Base-by-base conservation (phyloP, 1,139 yeast species). In the Nakaseomyces uthaithaninus region DNA sequence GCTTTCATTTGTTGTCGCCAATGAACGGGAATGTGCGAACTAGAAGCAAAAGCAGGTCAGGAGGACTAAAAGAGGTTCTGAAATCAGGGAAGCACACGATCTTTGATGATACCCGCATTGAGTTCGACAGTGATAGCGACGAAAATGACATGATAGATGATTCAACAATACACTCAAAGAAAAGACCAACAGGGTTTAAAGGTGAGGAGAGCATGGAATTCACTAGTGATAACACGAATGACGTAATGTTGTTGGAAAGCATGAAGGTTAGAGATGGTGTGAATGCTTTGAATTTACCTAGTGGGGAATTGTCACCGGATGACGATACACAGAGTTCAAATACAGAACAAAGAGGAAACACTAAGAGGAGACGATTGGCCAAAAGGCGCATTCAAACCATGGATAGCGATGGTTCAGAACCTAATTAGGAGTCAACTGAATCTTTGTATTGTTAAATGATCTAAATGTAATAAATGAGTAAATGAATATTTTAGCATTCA, bases 1-100 rank as follows among this genome's bases (percentile, higher is more conserved):
- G 22, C 18, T 47, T 48, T 31, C 57, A 52, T 39, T 33, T 53
- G 14, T 35, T 51, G 15, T 50, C 54, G 8, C 55, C 56, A 3
- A 42, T 52, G 14, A 45, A 39, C n/a, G 38, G 35, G 3, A 42
- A 23, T 8, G 25, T 11, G 16, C 20, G 15, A n/a, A 20, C 20
- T 3, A 28, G 33, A 14, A 19, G 16, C 20, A 20, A 9, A 16
- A 9, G 10, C 10, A 33, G 27, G 14, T n/a, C 35, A 3, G 30
- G 38, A 16, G 41, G 47, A 11, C 40, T 49, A 15, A 40, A 46
- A 16, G 45, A 43, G 2, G 44, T 42, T 9, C 38, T 49, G 3
- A 41, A 35, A 25, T 33, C 41, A 1, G 45, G 45, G 17, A 43
- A 42, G 14, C 45, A 42, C n/a, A 48, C 51, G 3, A 27, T 49